These are phyloP conservation scores for Pulveroboletus sp. DNA, from an alignment of 768 basidiomycete genomes.

Conservation along the genomic window DNA sequence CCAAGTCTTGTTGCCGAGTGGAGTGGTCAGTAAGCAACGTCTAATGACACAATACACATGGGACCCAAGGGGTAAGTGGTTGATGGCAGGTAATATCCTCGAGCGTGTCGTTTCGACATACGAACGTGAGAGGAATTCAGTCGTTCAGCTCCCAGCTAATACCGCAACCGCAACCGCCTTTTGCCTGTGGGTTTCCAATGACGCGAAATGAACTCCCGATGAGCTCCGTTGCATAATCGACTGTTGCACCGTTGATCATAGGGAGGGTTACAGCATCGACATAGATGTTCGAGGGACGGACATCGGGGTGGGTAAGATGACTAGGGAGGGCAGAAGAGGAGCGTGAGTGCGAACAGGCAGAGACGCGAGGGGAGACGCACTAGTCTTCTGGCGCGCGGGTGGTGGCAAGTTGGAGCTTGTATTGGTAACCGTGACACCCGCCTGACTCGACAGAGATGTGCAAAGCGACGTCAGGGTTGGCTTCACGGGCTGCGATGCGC, in stretches of 20 bases:
- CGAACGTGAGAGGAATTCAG: not conserved
- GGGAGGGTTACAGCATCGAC: conserved; percentile 84
- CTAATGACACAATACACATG: not conserved
- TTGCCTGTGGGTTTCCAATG: conserved; percentile 82
- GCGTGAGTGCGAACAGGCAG: not conserved
- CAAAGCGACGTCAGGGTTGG: conserved; percentile 61
- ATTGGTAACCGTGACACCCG: conserved; percentile 97
- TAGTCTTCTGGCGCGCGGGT: conserved; percentile 71
- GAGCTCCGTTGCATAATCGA: conserved; percentile 91
- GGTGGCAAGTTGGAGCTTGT: conserved; percentile 80
- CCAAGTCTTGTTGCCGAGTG: not conserved
- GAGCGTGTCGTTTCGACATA: not conserved
- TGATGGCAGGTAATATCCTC: not conserved
- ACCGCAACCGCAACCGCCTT: conserved; percentile 93
- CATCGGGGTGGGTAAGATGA: conserved; percentile 64
- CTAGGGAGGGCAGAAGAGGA: conserved; percentile 32
- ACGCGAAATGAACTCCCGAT: conserved; percentile 90
- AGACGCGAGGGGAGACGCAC: conserved; percentile 43
- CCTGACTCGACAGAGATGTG: conserved; percentile 87
- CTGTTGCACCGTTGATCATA: conserved; percentile 80
- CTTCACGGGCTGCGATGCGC: conserved; percentile 49
- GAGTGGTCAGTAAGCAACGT: not conserved
- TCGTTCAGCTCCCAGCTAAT: conserved; percentile 71
- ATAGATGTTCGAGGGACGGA: conserved; percentile 70
- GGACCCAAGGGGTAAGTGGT: not conserved